Percentiles rank a stretch among this genome's conserved stretches.
Conservation (phyloP, 2,329 filamentous ascomycete species). For the Cordyceps farinosa region DNA sequence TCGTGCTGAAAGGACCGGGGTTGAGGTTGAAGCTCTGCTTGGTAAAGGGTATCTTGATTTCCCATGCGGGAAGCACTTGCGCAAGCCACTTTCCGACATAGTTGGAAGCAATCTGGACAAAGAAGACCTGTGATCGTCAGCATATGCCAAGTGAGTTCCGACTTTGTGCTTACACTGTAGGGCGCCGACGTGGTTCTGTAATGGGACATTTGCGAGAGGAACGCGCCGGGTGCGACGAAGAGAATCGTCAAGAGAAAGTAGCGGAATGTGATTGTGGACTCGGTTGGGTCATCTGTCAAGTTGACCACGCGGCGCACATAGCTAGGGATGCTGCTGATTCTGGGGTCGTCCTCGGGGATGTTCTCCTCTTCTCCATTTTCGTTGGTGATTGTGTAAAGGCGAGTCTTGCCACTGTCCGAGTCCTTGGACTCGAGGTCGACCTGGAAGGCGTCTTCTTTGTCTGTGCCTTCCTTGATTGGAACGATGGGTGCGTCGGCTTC, state of each 20-base stretch:
- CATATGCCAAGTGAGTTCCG: not conserved
- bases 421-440: constrained; percentile 16
- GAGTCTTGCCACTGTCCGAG: not conserved
- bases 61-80: constrained; percentile 45
- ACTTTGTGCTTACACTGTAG: constrained; percentile 43
- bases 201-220: constrained; percentile 53
- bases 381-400: constrained; percentile 11
- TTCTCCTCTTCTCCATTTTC: constrained; percentile 23
- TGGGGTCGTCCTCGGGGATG: constrained; percentile 45
- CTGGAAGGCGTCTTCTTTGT: constrained; percentile 2
- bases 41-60: constrained; percentile 45
- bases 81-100: constrained; percentile 53
- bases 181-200: constrained; percentile 56
- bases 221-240: constrained; percentile 55
- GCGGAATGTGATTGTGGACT: constrained; percentile 57
- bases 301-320: constrained; percentile 56
- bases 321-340: constrained; percentile 50
- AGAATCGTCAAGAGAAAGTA: constrained; percentile 54
- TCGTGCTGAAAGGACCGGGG: constrained; percentile 54
- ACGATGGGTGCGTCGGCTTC: constrained; percentile 8
- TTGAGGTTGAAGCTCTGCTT: constrained; percentile 50
- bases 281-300: constrained; percentile 52
- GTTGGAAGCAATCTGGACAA: constrained; percentile 57
- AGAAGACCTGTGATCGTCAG: constrained; percentile 37
- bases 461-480: not conserved